These are phyloP conservation scores for Ceratocystiopsis minuta DNA, from an alignment of 2,329 filamentous ascomycete species.

Conservation along the genomic window DNA sequence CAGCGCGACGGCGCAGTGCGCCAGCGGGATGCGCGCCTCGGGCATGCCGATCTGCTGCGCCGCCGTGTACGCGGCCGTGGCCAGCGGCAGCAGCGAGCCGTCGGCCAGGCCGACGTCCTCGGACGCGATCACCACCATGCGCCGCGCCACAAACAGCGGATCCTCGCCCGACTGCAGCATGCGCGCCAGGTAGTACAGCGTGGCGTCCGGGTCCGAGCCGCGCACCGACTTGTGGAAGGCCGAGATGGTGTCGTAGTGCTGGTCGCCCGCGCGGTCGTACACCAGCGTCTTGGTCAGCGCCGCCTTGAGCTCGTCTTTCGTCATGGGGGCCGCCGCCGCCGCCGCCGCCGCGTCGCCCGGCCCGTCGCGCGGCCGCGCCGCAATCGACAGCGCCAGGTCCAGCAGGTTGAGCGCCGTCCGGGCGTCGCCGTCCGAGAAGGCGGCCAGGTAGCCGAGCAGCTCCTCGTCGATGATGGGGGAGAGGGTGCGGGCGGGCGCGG, in stretches of 20 bases:
- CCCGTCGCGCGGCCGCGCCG: conserved; percentile 17
- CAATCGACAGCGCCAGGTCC: conserved; percentile 70
- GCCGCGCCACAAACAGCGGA: conserved; percentile 75
- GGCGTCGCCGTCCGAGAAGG: conserved; percentile 83
- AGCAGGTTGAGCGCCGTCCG: conserved; percentile 83
- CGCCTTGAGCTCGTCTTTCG: conserved; percentile 59
- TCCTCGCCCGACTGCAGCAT: conserved; percentile 96
- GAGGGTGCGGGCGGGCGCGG: conserved; percentile 11
- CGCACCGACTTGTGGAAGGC: conserved; percentile 94
- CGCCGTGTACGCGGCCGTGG: conserved; percentile 71
- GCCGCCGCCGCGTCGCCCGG: background rate
- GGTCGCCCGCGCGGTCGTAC: conserved; percentile 86
- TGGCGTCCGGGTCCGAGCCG: conserved; percentile 69
- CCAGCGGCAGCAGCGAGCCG: conserved; percentile 63
- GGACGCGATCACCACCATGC: conserved; percentile 85
- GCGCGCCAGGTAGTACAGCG: conserved; percentile 83
- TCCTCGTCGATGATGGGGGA: conserved; percentile 54
- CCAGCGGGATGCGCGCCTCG: conserved; percentile 81
- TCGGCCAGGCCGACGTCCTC: conserved; percentile 90
- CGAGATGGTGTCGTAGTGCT: conserved; percentile 94
- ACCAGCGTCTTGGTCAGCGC: conserved; percentile 81
- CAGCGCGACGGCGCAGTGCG: conserved; percentile 70
- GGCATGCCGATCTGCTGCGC: conserved; percentile 90
- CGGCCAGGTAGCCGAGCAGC: conserved; percentile 63
- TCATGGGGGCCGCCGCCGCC: conserved; percentile 38